Evolutionary conservation across 306 rosid species (phyloP).

Genomic region (Cicer arietinum): DNA sequence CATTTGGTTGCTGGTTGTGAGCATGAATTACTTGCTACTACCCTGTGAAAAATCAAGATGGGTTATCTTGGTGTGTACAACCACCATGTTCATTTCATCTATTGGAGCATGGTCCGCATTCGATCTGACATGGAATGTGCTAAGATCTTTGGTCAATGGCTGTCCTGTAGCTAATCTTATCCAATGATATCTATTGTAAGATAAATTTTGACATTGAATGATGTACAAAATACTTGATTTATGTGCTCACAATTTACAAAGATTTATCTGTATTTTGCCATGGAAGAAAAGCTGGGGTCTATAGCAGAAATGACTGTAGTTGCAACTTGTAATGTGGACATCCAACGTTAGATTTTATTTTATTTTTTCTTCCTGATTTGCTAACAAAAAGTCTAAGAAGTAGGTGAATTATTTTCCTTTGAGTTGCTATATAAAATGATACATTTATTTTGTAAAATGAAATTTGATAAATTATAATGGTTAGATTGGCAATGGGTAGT

Average conservation of each 20-base stretch:
- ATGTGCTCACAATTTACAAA: slow-evolving; percentile 21
- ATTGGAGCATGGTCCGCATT: background rate
- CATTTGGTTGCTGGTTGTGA: background rate
- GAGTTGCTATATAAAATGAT: background rate
- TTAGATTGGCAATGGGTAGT: background rate
- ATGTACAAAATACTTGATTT: slow-evolving; percentile 27
- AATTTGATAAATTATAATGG: background rate
- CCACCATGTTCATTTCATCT: slow-evolving; percentile 30
- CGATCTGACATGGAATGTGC: background rate
- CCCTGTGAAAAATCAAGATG: slow-evolving; percentile 36
- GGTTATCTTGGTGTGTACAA: background rate
- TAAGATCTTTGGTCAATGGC: background rate
- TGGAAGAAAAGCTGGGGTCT: background rate
- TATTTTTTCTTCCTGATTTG: background rate
- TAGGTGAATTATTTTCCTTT: background rate
- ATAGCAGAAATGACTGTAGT: background rate
- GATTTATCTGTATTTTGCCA: background rate
- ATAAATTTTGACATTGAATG: slow-evolving; percentile 20
- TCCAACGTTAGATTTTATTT: background rate
- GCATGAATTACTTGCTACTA: slow-evolving; percentile 18
- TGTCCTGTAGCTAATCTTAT: slow-evolving; percentile 11
- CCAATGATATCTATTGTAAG: slow-evolving; percentile 36
- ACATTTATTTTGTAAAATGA: background rate
- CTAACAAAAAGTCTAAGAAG: background rate
- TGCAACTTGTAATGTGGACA: background rate